These are phyloP conservation scores for Acanthamoeba healyi DNA, from an alignment of 208 protist species.

Conservation along the genomic window DNA sequence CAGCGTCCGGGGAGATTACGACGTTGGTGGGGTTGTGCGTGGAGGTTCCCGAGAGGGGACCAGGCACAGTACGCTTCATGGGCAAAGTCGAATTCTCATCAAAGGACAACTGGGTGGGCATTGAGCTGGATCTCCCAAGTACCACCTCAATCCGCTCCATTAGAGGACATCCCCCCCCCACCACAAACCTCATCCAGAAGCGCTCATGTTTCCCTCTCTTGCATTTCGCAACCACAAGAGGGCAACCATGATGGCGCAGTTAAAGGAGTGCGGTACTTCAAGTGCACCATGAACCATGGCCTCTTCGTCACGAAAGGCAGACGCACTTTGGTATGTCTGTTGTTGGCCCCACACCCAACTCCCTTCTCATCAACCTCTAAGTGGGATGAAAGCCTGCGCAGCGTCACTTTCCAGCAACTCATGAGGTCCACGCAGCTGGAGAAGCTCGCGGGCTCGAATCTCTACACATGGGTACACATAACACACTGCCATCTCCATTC, in stretches of 20 bases:
- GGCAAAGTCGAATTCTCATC: slow-evolving; percentile 68
- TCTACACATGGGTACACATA: slow-evolving; percentile 1
- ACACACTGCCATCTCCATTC: neutral
- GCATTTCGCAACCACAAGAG: slow-evolving; percentile 32
- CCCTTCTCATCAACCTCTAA: neutral
- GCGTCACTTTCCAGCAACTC: neutral
- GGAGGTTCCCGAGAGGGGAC: slow-evolving; percentile 9
- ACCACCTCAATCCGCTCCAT: neutral
- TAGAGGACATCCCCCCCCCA: neutral
- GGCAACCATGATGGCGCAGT: slow-evolving; percentile 69
- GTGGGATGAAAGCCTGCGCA: neutral
- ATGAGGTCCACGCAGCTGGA: neutral
- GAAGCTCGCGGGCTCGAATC: neutral
- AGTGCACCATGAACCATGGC: slow-evolving; percentile 54
- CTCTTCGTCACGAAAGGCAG: slow-evolving; percentile 65
- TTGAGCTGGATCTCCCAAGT: slow-evolving; percentile 64
- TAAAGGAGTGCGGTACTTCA: slow-evolving; percentile 73
- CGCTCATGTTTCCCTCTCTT: neutral
- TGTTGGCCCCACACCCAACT: neutral
- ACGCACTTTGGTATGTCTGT: neutral
- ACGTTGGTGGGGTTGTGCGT: slow-evolving; percentile 54
- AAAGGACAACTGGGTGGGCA: slow-evolving; percentile 74
- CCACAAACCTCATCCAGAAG: neutral
- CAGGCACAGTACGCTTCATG: slow-evolving; percentile 67
- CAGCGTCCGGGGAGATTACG: neutral